Base-by-base conservation (phyloP, 2,329 filamentous ascomycete species). In the Fusarium algeriense region DNA sequence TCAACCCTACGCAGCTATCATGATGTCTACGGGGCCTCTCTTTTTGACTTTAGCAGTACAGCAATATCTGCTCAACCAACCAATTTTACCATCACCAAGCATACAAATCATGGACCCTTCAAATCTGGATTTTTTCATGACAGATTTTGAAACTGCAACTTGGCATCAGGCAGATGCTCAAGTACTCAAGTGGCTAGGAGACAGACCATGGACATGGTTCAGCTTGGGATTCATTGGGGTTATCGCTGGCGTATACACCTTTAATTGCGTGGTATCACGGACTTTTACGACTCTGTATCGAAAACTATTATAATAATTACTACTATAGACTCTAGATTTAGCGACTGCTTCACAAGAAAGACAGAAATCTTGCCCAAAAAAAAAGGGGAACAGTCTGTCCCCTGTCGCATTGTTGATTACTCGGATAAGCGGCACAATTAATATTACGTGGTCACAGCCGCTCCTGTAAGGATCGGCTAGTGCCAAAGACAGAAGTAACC, bases 391-490 rank as follows among this genome's bases (percentile, higher is more conserved):
- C 35, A 23, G 26, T 37, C 37, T 28, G 8, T 30, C 32, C 44
- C 46, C 30, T 49, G 46, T 49, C 7, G 4, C 7, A 6, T 7
- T 34, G 12, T 7, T 50, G 14, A 50, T 23, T 26, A 7, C 20
- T 50, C 48, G 32, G 48, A 52, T 52, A 52, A 52, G 20, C 48
- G 48, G 48, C 48, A 52, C 32, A 3, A 28, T n/a, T 30, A 30
- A 30, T 30, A 30, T 30, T 52, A 52, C 48, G 32, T 38, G 48
- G 48, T 28, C 32, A 23, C 12, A 13, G 48, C 32, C 17, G 20
- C 48, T 52, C 48, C 48, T 52, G 48, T 38, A 38, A 52, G 26
- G 11, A 37, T 52, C 48, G 32, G 48, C 48, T 52, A 52, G 48
- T 38, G 26, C 48, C 48, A 38, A 38, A 52, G 48, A 15, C 32